phyloP scores from a whole-genome alignment of 2,329 filamentous ascomycete genomes.

The Fusarium scirpi region DNA sequence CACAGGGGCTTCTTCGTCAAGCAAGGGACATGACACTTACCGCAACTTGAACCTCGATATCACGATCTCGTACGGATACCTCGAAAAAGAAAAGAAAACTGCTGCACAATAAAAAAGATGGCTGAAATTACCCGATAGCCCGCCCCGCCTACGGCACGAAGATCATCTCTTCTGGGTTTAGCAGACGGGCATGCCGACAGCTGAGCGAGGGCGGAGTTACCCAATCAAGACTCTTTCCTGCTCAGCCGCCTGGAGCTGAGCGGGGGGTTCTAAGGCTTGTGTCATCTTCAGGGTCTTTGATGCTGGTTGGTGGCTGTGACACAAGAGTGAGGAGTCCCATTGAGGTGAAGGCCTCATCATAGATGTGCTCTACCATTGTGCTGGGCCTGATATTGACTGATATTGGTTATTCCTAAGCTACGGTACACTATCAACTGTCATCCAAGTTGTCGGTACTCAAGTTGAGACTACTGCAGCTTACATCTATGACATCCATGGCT shows the following conservation, averaged over 20 bases:
- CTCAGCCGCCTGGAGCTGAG: slow-evolving; percentile 34
- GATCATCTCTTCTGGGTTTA: slow-evolving; percentile 43
- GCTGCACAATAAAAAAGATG: slow-evolving; percentile 8
- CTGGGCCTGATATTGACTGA: slow-evolving; percentile 8
- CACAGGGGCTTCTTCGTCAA: background rate
- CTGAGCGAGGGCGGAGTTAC: slow-evolving; percentile 32
- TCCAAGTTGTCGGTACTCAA: slow-evolving; percentile 17
- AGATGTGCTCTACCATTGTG: slow-evolving; percentile 5
- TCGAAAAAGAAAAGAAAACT: background rate
- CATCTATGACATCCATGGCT: background rate
- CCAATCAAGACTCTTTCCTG: slow-evolving; percentile 30
- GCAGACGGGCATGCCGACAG: slow-evolving; percentile 47
- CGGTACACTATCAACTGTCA: background rate
- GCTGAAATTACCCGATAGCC: slow-evolving; percentile 42
- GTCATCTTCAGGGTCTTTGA: slow-evolving; percentile 24
- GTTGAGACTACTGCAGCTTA: background rate
- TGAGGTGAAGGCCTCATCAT: slow-evolving; percentile 16
- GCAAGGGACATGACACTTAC: background rate
- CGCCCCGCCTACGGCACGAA: slow-evolving; percentile 31
- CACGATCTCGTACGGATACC: background rate
- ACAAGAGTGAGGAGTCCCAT: background rate
- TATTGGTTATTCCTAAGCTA: background rate
- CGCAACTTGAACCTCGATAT: background rate
- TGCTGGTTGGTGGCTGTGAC: slow-evolving; percentile 26
- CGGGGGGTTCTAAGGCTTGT: slow-evolving; percentile 35